Evolutionary conservation across 1,139 yeast genomes (phyloP).

Genomic region (Petasospora rhodanensis): DNA sequence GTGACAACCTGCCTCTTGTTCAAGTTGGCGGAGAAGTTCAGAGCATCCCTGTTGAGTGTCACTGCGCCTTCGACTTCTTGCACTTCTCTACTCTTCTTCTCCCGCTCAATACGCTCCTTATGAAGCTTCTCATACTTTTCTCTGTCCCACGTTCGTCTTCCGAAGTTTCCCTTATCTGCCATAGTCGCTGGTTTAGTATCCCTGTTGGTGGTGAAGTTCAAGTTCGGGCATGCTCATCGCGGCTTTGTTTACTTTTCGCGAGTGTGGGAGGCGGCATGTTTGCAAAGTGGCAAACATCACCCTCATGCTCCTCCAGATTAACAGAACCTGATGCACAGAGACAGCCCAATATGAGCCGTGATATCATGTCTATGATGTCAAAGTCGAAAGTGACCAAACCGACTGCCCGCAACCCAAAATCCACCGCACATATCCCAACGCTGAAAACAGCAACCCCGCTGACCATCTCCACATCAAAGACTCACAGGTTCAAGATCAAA

Average conservation of each 20-base stretch:
- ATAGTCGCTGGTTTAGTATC: too few species aligned
- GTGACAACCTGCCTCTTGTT: conserved; percentile 44
- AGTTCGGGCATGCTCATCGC: too few species aligned
- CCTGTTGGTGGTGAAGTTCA: too few species aligned
- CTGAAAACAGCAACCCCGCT: too few species aligned
- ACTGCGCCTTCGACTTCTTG: conserved; percentile 4
- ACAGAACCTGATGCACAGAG: too few species aligned
- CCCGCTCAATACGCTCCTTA: conserved; percentile 23
- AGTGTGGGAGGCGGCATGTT: too few species aligned
- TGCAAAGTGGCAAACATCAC: too few species aligned
- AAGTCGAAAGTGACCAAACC: too few species aligned
- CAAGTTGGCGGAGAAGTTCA: conserved; percentile 38
- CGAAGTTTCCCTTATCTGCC: conserved; percentile 35
- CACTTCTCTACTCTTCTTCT: conserved; percentile 1
- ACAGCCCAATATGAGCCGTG: conserved; percentile 12
- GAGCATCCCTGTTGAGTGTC: conserved; percentile 24
- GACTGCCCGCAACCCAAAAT: too few species aligned
- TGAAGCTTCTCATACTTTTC: conserved; percentile 57
- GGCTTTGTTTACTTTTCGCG: conserved; percentile 1
- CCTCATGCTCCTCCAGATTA: too few species aligned
- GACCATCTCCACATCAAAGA: neutral
- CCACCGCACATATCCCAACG: too few species aligned
- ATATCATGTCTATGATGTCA: conserved; percentile 14
- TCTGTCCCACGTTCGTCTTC: conserved; percentile 66
- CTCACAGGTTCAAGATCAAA: conserved; percentile 14